These are phyloP conservation scores for Chaetomium cochliodes DNA, from an alignment of 495 filamentous ascomycete species.

Conservation along the genomic window DNA sequence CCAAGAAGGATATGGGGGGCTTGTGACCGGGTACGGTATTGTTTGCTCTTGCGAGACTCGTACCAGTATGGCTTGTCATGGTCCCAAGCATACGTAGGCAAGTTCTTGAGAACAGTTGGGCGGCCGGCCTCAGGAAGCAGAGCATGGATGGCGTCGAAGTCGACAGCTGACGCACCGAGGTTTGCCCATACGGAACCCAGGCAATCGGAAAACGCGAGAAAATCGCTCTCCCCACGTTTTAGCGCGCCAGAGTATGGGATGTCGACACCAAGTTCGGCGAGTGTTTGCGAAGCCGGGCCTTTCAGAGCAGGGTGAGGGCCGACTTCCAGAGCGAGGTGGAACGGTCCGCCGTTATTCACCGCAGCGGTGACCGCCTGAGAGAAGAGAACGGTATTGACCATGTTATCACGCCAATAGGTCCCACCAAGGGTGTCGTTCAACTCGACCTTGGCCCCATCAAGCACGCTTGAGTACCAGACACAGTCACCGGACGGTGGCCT, in stretches of 20 bases:
- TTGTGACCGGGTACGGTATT: constrained; percentile 20
- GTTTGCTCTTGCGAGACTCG: constrained; percentile 44
- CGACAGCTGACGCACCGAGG: constrained; percentile 15
- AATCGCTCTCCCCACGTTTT: neutral
- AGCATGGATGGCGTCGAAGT: neutral
- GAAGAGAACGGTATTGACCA: neutral
- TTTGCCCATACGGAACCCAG: constrained; percentile 38
- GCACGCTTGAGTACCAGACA: neutral
- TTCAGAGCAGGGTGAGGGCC: neutral
- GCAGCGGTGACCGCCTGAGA: neutral
- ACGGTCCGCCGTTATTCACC: neutral
- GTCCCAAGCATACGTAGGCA: constrained; percentile 54
- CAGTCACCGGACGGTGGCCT: neutral
- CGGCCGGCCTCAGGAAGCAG: neutral
- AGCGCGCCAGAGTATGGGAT: neutral
- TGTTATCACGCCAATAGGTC: neutral
- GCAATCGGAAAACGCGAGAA: constrained; percentile 32
- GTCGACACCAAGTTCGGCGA: neutral
- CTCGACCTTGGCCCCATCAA: neutral
- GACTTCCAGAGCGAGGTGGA: neutral
- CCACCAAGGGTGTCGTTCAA: neutral
- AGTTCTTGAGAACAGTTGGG: constrained; percentile 29
- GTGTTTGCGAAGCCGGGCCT: neutral
- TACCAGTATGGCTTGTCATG: constrained; percentile 46
- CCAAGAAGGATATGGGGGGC: constrained; percentile 48